Evolutionary conservation across 2,329 filamentous ascomycete genomes (phyloP), one percentile per base, ranked within the genome.

Genomic region (Stagonosporopsis rhizophila): DNA sequence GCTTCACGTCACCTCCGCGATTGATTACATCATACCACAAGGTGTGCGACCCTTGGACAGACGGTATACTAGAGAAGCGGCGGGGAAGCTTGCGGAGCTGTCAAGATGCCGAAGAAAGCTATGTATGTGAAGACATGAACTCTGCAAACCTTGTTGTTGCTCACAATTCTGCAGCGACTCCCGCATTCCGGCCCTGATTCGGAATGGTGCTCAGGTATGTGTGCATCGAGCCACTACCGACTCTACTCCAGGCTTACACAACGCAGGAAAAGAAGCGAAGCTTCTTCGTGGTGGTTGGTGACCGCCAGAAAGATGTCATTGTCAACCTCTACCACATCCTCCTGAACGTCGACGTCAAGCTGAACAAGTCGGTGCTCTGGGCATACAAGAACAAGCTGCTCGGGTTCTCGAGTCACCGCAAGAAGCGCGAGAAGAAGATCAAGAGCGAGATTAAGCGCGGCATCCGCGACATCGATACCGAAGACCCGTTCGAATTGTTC

Each of bases 361-460:
- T 96, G 77, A 96, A 95, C 81, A 98, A 98, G 78, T 95, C 91
- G 12, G 92, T 99, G 3, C 82, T 99, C 11, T 99, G 95, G 95
- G 94, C 95, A 19, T 99, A 99, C 82, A 98, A 98, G 83, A 96
- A 96, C 77, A 95, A 99, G 78, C 84, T 99, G 11, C 82, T 99
- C 28, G 93, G 92, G 45, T 98, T 98, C 75, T 96, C 92, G 28
- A 75, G 91, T 80, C 93, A 99, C 79, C 90, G 95, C 52, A 96
- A 96, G 83, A 99, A 99, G 87, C 90, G 95, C 69, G 95, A 99
- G 78, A 88, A 89, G 72, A 99, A 97, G 82, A 97, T 99, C 77
- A 96, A 96, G 81, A 96, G 94, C 78, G 95, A 99, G 73, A 92
- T 99, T 77, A 97, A 96, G 81, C 87, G 92, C 69, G 95, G 95